Percentiles rank a stretch among this genome's conserved stretches.
These are phyloP conservation scores for Botryotinia globosa DNA, from an alignment of 2,329 filamentous ascomycete species.

Conservation along the genomic window DNA sequence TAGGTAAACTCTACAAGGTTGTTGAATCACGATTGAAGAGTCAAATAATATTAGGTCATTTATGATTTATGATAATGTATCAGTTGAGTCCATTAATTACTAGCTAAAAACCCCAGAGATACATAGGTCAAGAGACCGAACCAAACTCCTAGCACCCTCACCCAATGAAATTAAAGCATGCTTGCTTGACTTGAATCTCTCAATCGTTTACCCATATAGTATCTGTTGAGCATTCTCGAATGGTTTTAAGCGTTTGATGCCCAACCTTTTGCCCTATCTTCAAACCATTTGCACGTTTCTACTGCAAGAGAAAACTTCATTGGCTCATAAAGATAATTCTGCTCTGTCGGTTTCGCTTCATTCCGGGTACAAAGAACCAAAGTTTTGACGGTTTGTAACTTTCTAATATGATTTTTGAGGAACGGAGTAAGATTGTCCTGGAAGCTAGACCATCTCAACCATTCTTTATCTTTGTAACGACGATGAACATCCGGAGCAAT, in stretches of 20 bases:
- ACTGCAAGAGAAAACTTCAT: background rate
- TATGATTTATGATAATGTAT: background rate
- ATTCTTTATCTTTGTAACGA: background rate
- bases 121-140: background rate
- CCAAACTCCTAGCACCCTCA: background rate
- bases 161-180: background rate
- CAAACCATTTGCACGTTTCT: constrained; percentile 5
- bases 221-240: background rate
- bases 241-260: background rate
- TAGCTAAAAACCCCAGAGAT: background rate
- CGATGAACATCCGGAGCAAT: background rate
- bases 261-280: background rate
- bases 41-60: background rate
- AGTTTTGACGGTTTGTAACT: background rate
- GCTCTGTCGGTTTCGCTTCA: background rate
- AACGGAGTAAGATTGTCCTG: background rate
- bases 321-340: background rate
- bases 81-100: background rate
- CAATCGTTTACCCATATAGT: no score
- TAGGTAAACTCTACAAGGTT: background rate
- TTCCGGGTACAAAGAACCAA: background rate
- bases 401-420: background rate
- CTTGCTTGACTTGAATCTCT: background rate
- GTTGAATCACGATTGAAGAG: background rate
- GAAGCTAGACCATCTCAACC: background rate